A percentile compares a stretch with the other conserved stretches of the same genome.
Conservation (phyloP, 2,329 filamentous ascomycete genomes). For the Scedosporium dehoogii region DNA sequence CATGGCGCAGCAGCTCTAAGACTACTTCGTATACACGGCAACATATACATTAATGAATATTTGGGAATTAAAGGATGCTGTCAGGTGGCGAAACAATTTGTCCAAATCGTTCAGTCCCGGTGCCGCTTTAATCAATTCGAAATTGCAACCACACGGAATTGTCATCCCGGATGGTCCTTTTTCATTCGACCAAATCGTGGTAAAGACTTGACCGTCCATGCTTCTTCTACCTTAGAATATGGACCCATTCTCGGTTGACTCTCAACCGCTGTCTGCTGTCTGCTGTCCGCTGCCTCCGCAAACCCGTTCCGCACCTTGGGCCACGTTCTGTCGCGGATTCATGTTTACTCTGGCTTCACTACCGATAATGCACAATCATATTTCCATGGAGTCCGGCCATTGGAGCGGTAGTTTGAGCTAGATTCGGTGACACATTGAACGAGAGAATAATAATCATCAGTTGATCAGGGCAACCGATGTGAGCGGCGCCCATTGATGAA, state of each 20-base stretch:
- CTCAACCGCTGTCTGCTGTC: neutral
- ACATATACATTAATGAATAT: neutral
- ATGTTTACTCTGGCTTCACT: neutral
- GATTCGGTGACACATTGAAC: neutral
- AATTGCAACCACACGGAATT: neutral
- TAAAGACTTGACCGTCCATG: neutral
- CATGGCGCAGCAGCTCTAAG: neutral
- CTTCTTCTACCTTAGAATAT: neutral
- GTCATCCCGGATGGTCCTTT: neutral
- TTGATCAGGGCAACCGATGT: neutral
- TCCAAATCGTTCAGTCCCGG: neutral
- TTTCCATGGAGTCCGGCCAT: neutral
- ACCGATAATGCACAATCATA: neutral
- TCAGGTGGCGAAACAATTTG: slow-evolving; percentile 1
- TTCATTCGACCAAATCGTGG: neutral
- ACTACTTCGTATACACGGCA: neutral
- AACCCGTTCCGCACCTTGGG: neutral
- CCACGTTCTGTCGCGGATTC: neutral
- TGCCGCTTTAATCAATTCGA: neutral
- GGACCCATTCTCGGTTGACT: neutral
- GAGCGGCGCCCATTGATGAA: neutral
- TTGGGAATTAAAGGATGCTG: neutral
- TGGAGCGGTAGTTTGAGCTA: neutral
- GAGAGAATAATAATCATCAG: neutral
- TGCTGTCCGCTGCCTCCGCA: neutral